Evolutionary conservation across 495 filamentous ascomycete genomes (phyloP), one percentile per base, ranked within the genome.

Genomic region (Annulohypoxylon bovei): DNA sequence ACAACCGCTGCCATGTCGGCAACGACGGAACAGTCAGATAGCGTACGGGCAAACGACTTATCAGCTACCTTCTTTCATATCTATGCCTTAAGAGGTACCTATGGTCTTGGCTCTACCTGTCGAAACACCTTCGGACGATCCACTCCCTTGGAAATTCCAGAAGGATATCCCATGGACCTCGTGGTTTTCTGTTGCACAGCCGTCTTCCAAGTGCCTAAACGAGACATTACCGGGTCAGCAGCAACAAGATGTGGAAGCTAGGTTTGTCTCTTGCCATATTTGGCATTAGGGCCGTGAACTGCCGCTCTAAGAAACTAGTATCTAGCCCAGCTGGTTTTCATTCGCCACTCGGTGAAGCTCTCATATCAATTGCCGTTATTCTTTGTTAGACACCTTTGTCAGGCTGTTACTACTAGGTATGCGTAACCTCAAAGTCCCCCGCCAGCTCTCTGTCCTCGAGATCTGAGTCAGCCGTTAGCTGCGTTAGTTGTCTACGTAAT

Each of bases 11-110:
- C 35, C 23, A 49, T 60, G 25, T 68, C 70, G 65, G 70, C 70
- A 72, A 57, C 65, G 61, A 68, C n/a, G 30, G 46, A 59, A 71
- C n/a, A n/a, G n/a, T n/a, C n/a, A n/a, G n/a, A n/a, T 18, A 14
- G 27, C 49, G 44, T 62, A 52, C 49, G 27, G 52, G 27, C 12
- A 50, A 46, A 62, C 33, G 47, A 64, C 67, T 18, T 69, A 28
- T 44, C 52, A 30, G 39, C 32, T 62, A 16, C 49, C 49, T 59
- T 47, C 27, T 54, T 64, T 20, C n/a, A n/a, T n/a, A 33, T 64
- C 53, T 53, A n/a, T 37, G 9, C 12, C 37, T 44, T 32, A 18
- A 50, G 49, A 50, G 33, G 22, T 63, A 33, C 50, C 42, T 63
- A 7, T 28, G 28, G 20, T 32, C 47, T 54, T 23, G 16, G 56